Evolutionary conservation across 805 yeast species (phyloP).

Genomic region (Wickerhamiella qilinensis): DNA sequence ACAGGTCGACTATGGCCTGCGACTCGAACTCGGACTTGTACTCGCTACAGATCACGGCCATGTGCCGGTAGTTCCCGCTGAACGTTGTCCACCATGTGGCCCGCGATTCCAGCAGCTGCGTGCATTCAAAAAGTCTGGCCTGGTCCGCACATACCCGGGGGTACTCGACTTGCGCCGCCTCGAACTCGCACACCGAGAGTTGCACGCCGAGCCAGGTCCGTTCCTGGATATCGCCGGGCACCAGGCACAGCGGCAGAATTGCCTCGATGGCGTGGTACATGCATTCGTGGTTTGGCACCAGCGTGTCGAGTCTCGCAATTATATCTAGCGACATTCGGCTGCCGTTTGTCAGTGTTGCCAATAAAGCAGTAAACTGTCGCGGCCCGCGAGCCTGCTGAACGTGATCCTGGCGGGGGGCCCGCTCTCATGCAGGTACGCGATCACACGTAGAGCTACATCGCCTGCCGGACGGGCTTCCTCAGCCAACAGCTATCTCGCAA

Average conservation of each 20-base stretch:
- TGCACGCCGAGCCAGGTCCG: constrained; percentile 14
- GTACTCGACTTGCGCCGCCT: constrained; percentile 15
- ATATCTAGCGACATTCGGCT: constrained; percentile 8
- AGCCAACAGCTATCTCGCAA: too few species aligned
- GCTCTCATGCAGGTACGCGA: too few species aligned
- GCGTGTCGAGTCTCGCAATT: constrained; percentile 6
- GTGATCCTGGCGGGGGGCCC: too few species aligned
- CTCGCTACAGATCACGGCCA: constrained; percentile 33
- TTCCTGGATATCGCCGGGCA: constrained; percentile 9
- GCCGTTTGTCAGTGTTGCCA: too few species aligned
- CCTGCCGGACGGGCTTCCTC: too few species aligned
- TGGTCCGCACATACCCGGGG: constrained; percentile 14
- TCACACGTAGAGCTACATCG: too few species aligned
- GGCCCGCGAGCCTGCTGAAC: too few species aligned
- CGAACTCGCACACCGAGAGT: constrained; percentile 20
- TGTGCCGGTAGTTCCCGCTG: constrained; percentile 44
- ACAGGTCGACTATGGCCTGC: constrained; percentile 3
- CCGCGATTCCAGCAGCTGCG: constrained; percentile 14
- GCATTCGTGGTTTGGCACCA: constrained; percentile 16
- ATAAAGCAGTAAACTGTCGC: too few species aligned
- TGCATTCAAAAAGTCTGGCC: constrained; percentile 8
- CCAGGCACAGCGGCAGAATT: constrained; percentile 15
- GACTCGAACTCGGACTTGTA: constrained; percentile 13
- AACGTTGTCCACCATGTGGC: constrained; percentile 60
- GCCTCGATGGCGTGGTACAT: constrained; percentile 14